Conservation (phyloP, 306 rosid species). For the Quercus dentata region DNA sequence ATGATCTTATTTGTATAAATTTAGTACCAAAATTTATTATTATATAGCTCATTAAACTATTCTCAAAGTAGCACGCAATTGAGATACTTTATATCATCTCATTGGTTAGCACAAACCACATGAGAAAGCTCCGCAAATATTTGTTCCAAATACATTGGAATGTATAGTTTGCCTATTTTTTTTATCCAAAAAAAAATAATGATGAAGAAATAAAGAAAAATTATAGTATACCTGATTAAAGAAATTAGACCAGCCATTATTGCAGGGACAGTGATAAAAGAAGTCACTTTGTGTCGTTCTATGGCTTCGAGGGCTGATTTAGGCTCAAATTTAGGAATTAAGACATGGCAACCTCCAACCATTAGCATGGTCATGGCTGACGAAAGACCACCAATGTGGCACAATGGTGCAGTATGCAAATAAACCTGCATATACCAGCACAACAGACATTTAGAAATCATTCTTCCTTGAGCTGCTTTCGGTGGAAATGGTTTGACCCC, state of each 20-base stretch:
- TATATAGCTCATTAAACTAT: background rate
- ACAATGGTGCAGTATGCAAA: slow-evolving; percentile 87
- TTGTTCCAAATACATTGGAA: background rate
- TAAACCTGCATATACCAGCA: slow-evolving; percentile 54
- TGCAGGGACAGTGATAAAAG: slow-evolving; percentile 91
- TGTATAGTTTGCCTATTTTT: slow-evolving; percentile 43
- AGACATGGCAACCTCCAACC: slow-evolving; percentile 80
- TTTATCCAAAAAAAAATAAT: too few relatives aligned
- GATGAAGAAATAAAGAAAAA: too few relatives aligned
- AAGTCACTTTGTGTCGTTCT: slow-evolving; percentile 54
- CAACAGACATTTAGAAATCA: background rate
- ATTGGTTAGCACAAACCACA: background rate
- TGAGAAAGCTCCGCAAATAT: background rate
- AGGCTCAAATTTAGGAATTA: slow-evolving; percentile 74
- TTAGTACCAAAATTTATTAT: background rate
- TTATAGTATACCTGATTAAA: slow-evolving; percentile 45
- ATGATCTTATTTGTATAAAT: background rate
- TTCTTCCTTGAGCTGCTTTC: slow-evolving; percentile 4
- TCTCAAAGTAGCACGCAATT: background rate
- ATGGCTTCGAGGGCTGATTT: slow-evolving; percentile 51
- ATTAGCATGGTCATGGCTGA: slow-evolving; percentile 80
- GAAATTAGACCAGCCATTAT: slow-evolving; percentile 67
- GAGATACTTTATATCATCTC: background rate
- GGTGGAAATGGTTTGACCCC: slow-evolving; percentile 4
- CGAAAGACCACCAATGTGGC: slow-evolving; percentile 91